phyloP scores from a whole-genome alignment of 2,329 filamentous ascomycete genomes.

The Colletotrichum caudatum region DNA sequence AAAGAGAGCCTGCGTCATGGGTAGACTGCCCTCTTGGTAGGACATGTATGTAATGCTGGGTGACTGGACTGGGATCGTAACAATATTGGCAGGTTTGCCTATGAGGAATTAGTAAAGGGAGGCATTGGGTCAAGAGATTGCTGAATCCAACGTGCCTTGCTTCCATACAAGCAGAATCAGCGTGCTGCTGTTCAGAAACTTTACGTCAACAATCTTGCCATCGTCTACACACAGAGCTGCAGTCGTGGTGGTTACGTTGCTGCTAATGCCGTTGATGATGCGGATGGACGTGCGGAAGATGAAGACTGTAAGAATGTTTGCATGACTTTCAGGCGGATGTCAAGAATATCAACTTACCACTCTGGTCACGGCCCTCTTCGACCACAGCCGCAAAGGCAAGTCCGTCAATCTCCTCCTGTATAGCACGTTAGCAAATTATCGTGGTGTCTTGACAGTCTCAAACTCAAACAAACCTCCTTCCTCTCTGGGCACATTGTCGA shows the following conservation, averaged over 20 bases:
- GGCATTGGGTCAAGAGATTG: slow-evolving; percentile 5
- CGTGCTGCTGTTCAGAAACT: slow-evolving; percentile 73
- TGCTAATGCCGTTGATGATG: slow-evolving; percentile 71
- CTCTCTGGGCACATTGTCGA: slow-evolving; percentile 63
- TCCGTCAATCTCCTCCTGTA: slow-evolving; percentile 51
- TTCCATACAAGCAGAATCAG: slow-evolving; percentile 70
- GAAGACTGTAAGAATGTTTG: slow-evolving; percentile 55
- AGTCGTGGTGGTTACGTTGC: slow-evolving; percentile 53
- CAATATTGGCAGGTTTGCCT: slow-evolving; percentile 48
- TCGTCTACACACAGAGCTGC: slow-evolving; percentile 57
- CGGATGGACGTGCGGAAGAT: slow-evolving; percentile 66
- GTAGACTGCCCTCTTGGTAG: slow-evolving; percentile 48
- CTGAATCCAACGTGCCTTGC: slow-evolving; percentile 48
- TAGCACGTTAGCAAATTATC: slow-evolving; percentile 14
- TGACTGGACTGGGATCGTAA: slow-evolving; percentile 54
- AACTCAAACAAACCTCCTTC: slow-evolving; percentile 50
- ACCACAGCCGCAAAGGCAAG: slow-evolving; percentile 57
- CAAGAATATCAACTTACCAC: slow-evolving; percentile 52
- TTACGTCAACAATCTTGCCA: slow-evolving; percentile 69
- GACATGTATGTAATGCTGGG: slow-evolving; percentile 52
- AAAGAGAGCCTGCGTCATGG: slow-evolving; percentile 5
- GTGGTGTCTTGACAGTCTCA: background rate
- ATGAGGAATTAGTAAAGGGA: slow-evolving; percentile 3
- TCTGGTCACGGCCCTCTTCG: slow-evolving; percentile 49
- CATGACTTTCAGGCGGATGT: slow-evolving; percentile 45